Evolutionary conservation across 192 early-diverging fungal genomes (phyloP).

Genomic region (Radiomyces spectabilis): DNA sequence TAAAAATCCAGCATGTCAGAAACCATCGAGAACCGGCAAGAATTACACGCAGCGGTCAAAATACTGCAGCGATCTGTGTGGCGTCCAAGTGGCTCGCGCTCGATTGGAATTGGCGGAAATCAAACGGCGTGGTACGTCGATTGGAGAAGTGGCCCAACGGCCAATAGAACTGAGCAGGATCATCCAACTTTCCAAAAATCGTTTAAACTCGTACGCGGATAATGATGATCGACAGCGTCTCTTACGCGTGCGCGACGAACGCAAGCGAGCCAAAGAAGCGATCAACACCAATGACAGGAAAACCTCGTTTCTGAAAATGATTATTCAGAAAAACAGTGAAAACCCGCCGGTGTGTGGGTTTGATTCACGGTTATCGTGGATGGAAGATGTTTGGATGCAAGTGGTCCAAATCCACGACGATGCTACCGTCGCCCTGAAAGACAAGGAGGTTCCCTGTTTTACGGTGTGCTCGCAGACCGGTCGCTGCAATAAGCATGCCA

Average conservation of each 20-base stretch:
- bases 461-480: conserved; percentile 29
- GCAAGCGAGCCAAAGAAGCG: not conserved
- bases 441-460: not conserved
- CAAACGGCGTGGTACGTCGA: not conserved
- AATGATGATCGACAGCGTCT: conserved; percentile 35
- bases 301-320: conserved; percentile 5
- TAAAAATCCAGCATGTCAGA: conserved; percentile 32
- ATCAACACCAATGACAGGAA: conserved; percentile 5
- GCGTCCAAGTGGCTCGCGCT: conserved; percentile 33
- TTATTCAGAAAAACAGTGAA: not conserved
- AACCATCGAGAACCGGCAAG: conserved; percentile 22
- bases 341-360: conserved; percentile 34
- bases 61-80: conserved; percentile 45
- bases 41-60: conserved; percentile 24
- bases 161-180: conserved; percentile 1
- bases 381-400: conserved; percentile 20
- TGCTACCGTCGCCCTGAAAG: conserved; percentile 1
- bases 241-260: conserved; percentile 29
- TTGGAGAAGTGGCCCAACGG: not conserved
- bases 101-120: conserved; percentile 32
- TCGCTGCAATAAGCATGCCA: conserved; percentile 35
- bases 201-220: conserved; percentile 33
- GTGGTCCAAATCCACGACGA: conserved; percentile 16
- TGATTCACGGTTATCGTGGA: conserved; percentile 39
- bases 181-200: conserved; percentile 22